Evolutionary conservation across 2,329 filamentous ascomycete genomes (phyloP), one percentile per base, ranked within the genome.

Genomic region (Aspergillus unguis): DNA sequence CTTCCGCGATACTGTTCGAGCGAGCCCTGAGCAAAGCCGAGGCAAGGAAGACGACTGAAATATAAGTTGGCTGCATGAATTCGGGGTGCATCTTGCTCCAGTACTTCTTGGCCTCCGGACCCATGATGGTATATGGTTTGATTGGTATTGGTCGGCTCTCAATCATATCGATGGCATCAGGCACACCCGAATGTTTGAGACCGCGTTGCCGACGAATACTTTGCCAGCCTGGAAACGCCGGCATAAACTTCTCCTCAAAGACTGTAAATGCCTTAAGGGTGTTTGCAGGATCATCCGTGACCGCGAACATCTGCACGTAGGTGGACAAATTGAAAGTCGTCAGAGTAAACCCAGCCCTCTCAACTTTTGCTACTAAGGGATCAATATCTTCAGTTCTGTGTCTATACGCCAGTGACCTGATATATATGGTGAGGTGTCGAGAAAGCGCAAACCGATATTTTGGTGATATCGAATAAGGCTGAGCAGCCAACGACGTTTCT

Each of bases 241-340:
- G 79, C 81, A 96, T 95, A 50, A 97, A 84, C 55, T 84, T 82
- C 27, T 78, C 73, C 73, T 97, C 92, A 66, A 88, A 92, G 47
- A 85, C 72, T 25, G 74, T 66, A 71, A 94, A 95, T 35, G 91
- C 91, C 23, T 66, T 58, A 9, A 71, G 26, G 48, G 71, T 69
- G 52, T 86, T 77, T 44, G 82, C 72, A 62, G 81, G 80, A 42
- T 80, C 77, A 42, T 80, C 78, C 49, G 84, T 77, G 10, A 77
- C 74, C 26, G 84, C 82, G 28, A 96, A 82, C 46, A 79, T 71
- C 62, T 87, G 83, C 50, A 96, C 80, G 58, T 88, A 85, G 46
- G 81, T 78, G 66, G 95, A 94, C 90, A 90, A 95, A 60, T 89
- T 91, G 62, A 80, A 80, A 66, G 82, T 85, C 64, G 90, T 86